Evolutionary conservation across 257 asterid genomes (phyloP), one percentile per base, ranked within the genome.

Genomic region (Orobanche coerulescens): DNA sequence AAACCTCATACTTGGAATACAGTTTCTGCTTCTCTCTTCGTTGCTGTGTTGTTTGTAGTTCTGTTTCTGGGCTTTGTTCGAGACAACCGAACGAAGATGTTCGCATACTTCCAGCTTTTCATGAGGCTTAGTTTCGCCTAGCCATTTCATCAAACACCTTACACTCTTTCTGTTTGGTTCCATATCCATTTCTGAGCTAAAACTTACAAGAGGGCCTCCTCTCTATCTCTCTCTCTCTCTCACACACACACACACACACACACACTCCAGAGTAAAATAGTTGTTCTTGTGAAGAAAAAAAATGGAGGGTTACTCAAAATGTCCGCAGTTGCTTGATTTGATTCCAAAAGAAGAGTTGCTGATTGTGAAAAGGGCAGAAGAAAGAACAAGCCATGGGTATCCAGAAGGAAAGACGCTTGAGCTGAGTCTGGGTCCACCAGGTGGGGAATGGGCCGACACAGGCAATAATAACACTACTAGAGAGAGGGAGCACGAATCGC

Each of bases 351-450:
- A 74, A 0, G 44, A 60, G 36, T 64, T 70, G 16, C 69, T 83
- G 84, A 4, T 40, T 4, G 72, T 67, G 54, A 77, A 75, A 73
- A 66, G 76, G 33, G 79, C 57, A 50, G 76, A 59, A 43, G 75
- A 61, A 64, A 57, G 71, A 40, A 28, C 42, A 37, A 61, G 48
- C 12, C 72, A 64, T 65, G 72, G 71, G 20, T 47, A 62, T 64
- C 61, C 83, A n/a, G 95, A 78, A 23, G 96, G 88, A 76, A 81
- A 68, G 57, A 84, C 79, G 76, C 94, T 93, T 6, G 94, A 86
- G 78, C 78, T 93, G 23, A 77, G 85, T 50, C 95, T 88, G 44
- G 94, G 88, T 58, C 98, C 98, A n/a, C 97, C 97, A 0, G 85
- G 83, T 23, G 88, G 80, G 28, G 72, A 72, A 18, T 82, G 87